phyloP scores from a whole-genome alignment of 176 grass and related monocot genomes.

The Poa pratensis region DNA sequence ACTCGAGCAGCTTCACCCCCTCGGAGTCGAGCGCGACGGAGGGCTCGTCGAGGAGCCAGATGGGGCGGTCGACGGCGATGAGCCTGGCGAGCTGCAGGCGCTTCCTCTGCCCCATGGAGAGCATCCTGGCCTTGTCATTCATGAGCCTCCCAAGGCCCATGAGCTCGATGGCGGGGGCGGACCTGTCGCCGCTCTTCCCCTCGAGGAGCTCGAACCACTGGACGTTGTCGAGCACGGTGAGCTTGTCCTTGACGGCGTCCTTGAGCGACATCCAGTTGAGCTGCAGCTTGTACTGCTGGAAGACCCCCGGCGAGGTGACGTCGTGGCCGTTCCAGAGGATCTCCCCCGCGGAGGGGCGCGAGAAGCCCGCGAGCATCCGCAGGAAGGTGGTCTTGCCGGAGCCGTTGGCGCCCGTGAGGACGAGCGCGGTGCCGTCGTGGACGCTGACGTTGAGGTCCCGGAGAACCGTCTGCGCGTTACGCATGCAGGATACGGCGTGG shows the following conservation, averaged over 20 bases:
- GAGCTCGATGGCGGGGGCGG: slow-evolving; percentile 67
- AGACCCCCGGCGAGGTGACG: slow-evolving; percentile 72
- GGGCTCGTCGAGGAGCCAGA: slow-evolving; percentile 96
- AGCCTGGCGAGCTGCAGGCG: slow-evolving; percentile 76
- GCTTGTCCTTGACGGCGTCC: slow-evolving; percentile 85
- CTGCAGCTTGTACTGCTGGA: slow-evolving; percentile 96
- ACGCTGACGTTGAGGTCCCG: slow-evolving; percentile 84
- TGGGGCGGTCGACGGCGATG: slow-evolving; percentile 81
- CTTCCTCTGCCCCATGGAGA: slow-evolving; percentile 98
- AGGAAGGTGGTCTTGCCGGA: slow-evolving; percentile 94
- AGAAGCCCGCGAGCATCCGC: slow-evolving; percentile 90
- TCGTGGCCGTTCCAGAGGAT: slow-evolving; percentile 93
- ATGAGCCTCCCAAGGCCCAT: slow-evolving; percentile 92
- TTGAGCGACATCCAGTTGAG: slow-evolving; percentile 92
- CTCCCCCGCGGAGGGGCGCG: slow-evolving; percentile 79
- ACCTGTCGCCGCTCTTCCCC: slow-evolving; percentile 64
- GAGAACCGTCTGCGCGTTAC: slow-evolving; percentile 85
- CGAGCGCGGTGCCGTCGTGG: slow-evolving; percentile 81
- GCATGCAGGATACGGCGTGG: slow-evolving; percentile 89
- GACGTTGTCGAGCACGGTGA: slow-evolving; percentile 90
- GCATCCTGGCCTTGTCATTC: slow-evolving; percentile 93
- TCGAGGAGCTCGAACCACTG: slow-evolving; percentile 98
- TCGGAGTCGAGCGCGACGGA: slow-evolving; percentile 83
- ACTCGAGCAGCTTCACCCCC: slow-evolving; percentile 74
- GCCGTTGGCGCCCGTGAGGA: slow-evolving; percentile 89